Base-by-base conservation (phyloP, 306 rosid species). In the Sphenostylis stenocarpa region DNA sequence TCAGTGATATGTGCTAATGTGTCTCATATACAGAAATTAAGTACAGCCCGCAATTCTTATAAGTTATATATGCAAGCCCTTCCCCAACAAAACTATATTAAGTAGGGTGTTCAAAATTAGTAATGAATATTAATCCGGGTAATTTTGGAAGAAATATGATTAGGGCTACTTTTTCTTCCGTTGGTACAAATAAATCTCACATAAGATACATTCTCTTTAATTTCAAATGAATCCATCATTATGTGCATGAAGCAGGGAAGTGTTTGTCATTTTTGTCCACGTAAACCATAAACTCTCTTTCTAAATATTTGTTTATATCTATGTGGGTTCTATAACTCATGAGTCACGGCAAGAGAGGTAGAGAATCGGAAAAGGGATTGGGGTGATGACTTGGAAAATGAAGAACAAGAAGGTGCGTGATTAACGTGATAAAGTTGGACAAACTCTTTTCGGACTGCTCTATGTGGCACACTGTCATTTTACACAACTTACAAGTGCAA, bases 321-420 rank as follows among this genome's bases (percentile, higher is more conserved):
- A 39, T 66, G 69, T 61, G 62, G 43, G 65, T 26, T 24, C 9
- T 17, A 0, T 43, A 43, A 21, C 51, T 73, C 53, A 77, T 10
- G 75, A 60, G 36, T 64, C 82, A 65, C 71, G 83, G 82, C 41
- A 73, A 57, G 61, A 60, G 73, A 71, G 39, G 77, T 47, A 49
- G 64, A 77, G 71, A 79, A 64, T 67, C 33, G 68, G 70, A 64
- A 55, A 39, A 63, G 66, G 43, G 28, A n/a, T 75, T 34, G 12
- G 47, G 12, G 15, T 41, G 73, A 24, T 51, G 81, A 66, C 72
- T 41, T 44, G 29, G 39, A 70, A 67, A 63, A 48, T 36, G 63
- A 79, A 82, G 85, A 78, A 52, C 75, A 79, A 48, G 95, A 84
- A 84, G 80, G 16, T 23, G 92, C 89, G 85, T 86, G 93, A 88